phyloP scores from a whole-genome alignment of 805 yeast species.

The Lipomyces sp. region DNA sequence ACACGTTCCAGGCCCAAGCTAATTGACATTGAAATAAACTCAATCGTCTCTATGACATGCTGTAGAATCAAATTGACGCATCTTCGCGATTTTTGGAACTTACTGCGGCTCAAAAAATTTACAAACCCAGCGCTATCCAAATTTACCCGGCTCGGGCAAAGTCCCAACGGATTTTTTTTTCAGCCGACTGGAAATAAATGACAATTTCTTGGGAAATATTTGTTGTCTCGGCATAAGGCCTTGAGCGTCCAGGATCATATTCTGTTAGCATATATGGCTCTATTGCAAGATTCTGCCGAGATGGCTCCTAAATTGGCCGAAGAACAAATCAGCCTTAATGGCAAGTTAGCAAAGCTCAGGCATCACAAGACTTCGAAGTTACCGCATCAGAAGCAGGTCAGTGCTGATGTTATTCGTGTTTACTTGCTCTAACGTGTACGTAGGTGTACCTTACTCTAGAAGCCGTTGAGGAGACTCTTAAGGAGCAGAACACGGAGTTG shows the following conservation, averaged over 20 bases:
- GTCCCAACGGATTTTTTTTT: conserved; percentile 2
- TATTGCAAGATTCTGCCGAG: background rate
- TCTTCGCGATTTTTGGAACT: too few relatives aligned
- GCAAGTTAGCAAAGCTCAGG: conserved; percentile 69
- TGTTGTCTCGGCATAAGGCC: background rate
- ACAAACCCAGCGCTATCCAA: background rate
- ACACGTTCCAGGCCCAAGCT: conserved; percentile 65
- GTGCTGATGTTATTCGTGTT: conserved; percentile 12
- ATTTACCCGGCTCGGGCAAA: conserved; percentile 1
- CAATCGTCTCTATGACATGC: background rate
- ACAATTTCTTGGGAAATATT: conserved; percentile 6
- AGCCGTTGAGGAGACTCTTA: conserved; percentile 88
- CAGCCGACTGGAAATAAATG: background rate
- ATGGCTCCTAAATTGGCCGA: background rate
- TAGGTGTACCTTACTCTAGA: conserved; percentile 64
- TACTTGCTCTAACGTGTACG: background rate
- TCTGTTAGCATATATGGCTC: background rate
- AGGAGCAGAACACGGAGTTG: conserved; percentile 61
- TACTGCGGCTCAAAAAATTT: too few relatives aligned
- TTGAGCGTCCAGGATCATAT: background rate
- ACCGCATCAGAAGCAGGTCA: conserved; percentile 76
- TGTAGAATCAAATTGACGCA: too few relatives aligned
- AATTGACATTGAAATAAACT: conserved; percentile 43
- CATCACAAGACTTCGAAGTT: conserved; percentile 75
- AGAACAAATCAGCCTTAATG: conserved; percentile 52